A percentile compares a stretch with the other conserved stretches of the same genome.
Evolutionary conservation across 2,329 filamentous ascomycete genomes (phyloP).

Genomic region (Neonectria ditissima): DNA sequence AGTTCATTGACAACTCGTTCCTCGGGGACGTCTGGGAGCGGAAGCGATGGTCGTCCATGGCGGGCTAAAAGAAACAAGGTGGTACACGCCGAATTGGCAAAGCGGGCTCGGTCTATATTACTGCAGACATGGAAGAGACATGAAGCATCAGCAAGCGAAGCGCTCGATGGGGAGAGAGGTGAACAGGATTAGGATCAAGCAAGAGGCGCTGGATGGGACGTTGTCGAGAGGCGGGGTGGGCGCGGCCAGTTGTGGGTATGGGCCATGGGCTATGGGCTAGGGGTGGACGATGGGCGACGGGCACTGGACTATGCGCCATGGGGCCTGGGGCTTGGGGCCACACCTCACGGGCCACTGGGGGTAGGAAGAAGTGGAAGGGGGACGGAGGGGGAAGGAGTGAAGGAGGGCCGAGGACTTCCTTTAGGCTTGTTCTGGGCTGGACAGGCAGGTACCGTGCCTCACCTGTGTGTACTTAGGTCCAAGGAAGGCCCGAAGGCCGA

Average conservation of each 20-base stretch:
- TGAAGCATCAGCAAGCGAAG: conserved; percentile 46
- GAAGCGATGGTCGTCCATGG: conserved; percentile 83
- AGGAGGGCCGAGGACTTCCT: conserved; percentile 27
- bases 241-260: conserved; percentile 45
- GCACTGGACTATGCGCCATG: conserved; percentile 30
- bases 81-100: conserved; percentile 54
- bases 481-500: conserved; percentile 9
- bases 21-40: conserved; percentile 81
- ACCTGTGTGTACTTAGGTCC: conserved; percentile 4
- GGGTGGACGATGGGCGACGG: conserved; percentile 33
- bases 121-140: conserved; percentile 54
- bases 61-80: conserved; percentile 55
- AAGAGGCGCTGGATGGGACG: conserved; percentile 47
- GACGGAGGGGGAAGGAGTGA: conserved; percentile 14
- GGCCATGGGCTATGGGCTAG: conserved; percentile 36
- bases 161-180: conserved; percentile 35
- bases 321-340: conserved; percentile 40
- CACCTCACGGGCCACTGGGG: conserved; percentile 36
- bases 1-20: conserved; percentile 80
- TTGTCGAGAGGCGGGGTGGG: conserved; percentile 50
- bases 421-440: conserved; percentile 29
- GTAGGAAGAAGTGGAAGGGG: conserved; percentile 15
- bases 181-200: conserved; percentile 40
- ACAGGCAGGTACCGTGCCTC: conserved; percentile 22
- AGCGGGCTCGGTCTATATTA: conserved; percentile 46